Evolutionary conservation across 192 early-diverging fungal genomes (phyloP), one percentile per base, ranked within the genome.

Genomic region (Coemansia erecta): DNA sequence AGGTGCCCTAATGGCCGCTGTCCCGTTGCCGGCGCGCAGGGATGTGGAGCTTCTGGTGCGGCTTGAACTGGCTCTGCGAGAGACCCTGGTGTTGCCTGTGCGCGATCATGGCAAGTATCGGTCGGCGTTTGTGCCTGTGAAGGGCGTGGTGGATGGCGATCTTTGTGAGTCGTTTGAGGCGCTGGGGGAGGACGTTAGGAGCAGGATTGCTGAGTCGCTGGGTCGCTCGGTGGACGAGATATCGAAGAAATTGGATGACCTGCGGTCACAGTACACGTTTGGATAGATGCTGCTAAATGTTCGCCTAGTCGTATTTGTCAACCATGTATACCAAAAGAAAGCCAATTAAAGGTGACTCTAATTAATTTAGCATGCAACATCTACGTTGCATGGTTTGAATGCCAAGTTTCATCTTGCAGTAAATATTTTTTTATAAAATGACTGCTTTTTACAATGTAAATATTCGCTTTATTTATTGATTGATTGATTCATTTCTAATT

Each of bases 21-120:
- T 97, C 35, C 94, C 95, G 4, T 90, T 98, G 67, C 75, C 86
- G 10, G 87, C 90, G 17, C 89, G 91, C 61, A 90, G 92, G 61
- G 97, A 98, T 68, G 85, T 91, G 22, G 94, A 94, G 28, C 94
- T 97, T 66, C 92, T 98, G 84, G 88, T 89, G 72, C 82, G 86
- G 2, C 80, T 99, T 21, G 97, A 99, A 76, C 87, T 91, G 83
- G 88, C 89, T 49, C 83, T 99, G 75, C 85, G 97, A 21, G 70
- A 81, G 46, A 75, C 77, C 14, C 85, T 88, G 21, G 91, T 90
- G n/a, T 46, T 86, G 15, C 81, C 85, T 4, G 94, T 94, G 22
- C 87, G 95, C 26, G 93, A 97, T 67, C 97, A 99, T 70, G 60
- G 92, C 49, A 61, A 85, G 22, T 97, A 88, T 77, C 85, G 97